These are phyloP conservation scores for Nepenthes gracilis DNA, from an alignment of 148 eudicot genomes.

Conservation along the genomic window DNA sequence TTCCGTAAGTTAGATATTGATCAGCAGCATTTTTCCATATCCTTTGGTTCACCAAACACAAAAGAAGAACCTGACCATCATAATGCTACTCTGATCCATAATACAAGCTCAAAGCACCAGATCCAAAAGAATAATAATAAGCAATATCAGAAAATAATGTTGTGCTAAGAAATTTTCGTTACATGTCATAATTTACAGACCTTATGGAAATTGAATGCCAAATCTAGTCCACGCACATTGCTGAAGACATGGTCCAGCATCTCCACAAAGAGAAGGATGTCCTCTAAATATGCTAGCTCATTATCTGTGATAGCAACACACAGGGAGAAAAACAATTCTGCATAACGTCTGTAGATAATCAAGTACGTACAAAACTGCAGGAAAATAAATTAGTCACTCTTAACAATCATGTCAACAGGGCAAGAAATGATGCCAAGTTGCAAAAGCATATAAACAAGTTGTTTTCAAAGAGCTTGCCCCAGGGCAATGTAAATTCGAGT, in stretches of 20 bases:
- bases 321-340: slow-evolving; percentile 86
- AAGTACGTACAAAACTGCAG: slow-evolving; percentile 92
- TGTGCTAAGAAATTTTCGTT: not conserved
- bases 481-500: not conserved
- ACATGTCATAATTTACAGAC: slow-evolving; percentile 7
- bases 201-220: slow-evolving; percentile 80
- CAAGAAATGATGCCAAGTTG: too few species aligned
- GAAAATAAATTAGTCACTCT: not conserved
- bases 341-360: slow-evolving; percentile 92
- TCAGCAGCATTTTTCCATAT: too few species aligned
- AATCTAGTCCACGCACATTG: slow-evolving; percentile 95
- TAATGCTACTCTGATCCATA: too few species aligned
- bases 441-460: too few species aligned
- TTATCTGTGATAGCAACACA: slow-evolving; percentile 95
- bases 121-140: not conserved
- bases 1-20: too few species aligned
- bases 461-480: too few species aligned
- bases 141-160: not conserved
- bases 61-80: too few species aligned
- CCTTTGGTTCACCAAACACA: too few species aligned
- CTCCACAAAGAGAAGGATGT: slow-evolving; percentile 95
- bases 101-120: not conserved
- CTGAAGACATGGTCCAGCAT: slow-evolving; percentile 97
- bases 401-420: not conserved
- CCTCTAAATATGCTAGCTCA: slow-evolving; percentile 87